Conservation (phyloP, 768 basidiomycete species). For the Leccinum disarticulatum region DNA sequence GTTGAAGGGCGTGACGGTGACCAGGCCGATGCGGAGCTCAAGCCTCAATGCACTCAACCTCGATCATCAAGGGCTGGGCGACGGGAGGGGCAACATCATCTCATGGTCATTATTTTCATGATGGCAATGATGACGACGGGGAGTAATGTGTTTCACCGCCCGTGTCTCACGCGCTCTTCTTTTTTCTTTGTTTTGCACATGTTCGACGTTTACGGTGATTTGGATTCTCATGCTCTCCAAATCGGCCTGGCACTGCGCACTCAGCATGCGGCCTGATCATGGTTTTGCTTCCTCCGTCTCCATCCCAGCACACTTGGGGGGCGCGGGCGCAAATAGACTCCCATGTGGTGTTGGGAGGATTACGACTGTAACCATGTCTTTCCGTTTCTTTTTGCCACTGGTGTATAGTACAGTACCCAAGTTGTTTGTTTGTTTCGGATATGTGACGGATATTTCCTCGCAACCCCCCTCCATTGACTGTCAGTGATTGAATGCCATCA, state of each 20-base stretch:
- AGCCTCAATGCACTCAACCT: conserved; percentile 52
- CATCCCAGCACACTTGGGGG: not conserved
- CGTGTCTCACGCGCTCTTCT: not conserved
- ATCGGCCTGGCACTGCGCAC: not conserved
- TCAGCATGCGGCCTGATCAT: not conserved
- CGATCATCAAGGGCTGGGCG: conserved; percentile 27
- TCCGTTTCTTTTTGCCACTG: not conserved
- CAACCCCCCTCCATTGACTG: not conserved
- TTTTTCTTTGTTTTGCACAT: not conserved
- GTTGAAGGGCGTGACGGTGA: conserved; percentile 54
- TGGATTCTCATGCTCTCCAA: not conserved
- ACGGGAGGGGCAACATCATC: conserved; percentile 48
- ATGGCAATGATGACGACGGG: not conserved
- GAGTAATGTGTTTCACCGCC: not conserved
- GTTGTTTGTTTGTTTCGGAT: not conserved
- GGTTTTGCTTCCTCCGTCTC: not conserved
- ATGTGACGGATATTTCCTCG: not conserved
- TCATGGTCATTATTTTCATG: conserved; percentile 52
- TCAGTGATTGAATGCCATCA: not conserved
- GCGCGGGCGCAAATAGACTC: not conserved
- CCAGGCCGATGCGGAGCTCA: conserved; percentile 61
- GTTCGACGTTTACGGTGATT: not conserved
- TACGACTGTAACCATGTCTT: not conserved
- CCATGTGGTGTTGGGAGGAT: not conserved
- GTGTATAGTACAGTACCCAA: not conserved